Evolutionary conservation across 495 filamentous ascomycete genomes (phyloP), one percentile per base, ranked within the genome.

Genomic region (Talaromyces nanjingensis): DNA sequence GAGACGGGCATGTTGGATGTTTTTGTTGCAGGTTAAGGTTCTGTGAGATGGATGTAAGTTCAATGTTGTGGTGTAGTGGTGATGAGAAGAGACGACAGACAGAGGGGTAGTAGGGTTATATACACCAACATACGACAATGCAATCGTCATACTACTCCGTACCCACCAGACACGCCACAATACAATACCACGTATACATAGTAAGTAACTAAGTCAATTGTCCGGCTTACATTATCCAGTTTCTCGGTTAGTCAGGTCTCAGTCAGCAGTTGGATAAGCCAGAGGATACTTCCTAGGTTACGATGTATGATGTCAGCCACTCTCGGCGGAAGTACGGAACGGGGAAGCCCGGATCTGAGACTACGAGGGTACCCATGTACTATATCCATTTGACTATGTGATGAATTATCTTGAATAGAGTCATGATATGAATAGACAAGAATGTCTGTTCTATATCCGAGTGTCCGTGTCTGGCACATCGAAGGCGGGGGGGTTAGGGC

Each of bases 1-100:
- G 71, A 67, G 72, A 87, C 82, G 72, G 84, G 84, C 76, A 80
- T 77, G 37, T 62, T 74, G 64, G 29, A 16, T 22, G 2, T 24
- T 4, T 12, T 25, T 16, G 11, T 4, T n/a, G n/a, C n/a, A n/a
- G n/a, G n/a, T n/a, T 24, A 25, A 4, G 22, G 2, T 14, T 20
- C 9, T 27, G 11, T 27, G 5, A 5, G 53, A 56, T 18, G 24
- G 29, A n/a, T 29, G 53, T 25, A 24, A 24, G 22, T 8, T 52
- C 3, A 6, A 29, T 6, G n/a, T n/a, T 31, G 29, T 31, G 29
- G 6, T 31, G 29, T 29, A 27, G 27, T 27, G 4, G 22, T 24
- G 22, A 24, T 24, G 29, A 31, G 29, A 31, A 31, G 12, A 16
- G 20, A 24, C 3, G 52, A 12, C 9, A 54, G 37, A 42, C 4